Conservation (phyloP, 805 yeast genomes). For the Starmerella geochares region DNA sequence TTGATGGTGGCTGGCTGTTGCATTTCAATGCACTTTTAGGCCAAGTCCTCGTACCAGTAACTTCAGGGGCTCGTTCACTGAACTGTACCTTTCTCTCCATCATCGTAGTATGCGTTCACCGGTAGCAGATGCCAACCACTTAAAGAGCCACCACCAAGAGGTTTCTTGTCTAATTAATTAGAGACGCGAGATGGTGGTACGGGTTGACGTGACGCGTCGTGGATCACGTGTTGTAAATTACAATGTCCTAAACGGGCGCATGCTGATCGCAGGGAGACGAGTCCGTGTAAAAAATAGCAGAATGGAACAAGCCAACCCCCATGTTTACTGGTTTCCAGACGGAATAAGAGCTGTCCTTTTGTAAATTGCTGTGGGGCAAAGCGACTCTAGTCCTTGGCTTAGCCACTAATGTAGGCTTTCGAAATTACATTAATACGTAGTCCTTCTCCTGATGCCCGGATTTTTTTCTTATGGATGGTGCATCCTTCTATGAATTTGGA, state of each 20-base stretch:
- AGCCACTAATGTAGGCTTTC: too few species aligned
- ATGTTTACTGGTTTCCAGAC: too few species aligned
- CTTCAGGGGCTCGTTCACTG: not conserved
- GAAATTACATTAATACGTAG: too few species aligned
- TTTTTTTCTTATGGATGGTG: too few species aligned
- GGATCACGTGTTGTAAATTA: not conserved
- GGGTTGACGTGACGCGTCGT: conserved; percentile 3
- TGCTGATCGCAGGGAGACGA: too few species aligned
- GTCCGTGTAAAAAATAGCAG: too few species aligned
- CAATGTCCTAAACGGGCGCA: not conserved
- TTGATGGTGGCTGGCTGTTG: not conserved
- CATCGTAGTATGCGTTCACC: not conserved
- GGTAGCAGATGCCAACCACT: not conserved
- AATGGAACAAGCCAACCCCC: too few species aligned
- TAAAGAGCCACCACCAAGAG: not conserved
- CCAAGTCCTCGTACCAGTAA: not conserved
- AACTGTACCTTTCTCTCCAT: conserved; percentile 1
- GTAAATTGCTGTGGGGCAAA: too few species aligned
- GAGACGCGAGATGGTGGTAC: conserved; percentile 1
- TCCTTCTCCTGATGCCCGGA: too few species aligned
- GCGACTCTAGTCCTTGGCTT: too few species aligned
- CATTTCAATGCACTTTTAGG: conserved; percentile 1
- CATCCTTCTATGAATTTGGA: too few species aligned
- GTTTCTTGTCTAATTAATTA: not conserved
- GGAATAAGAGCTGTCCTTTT: too few species aligned